Conservation (phyloP, 2,329 filamentous ascomycete genomes). For the Blastomyces parvus region DNA sequence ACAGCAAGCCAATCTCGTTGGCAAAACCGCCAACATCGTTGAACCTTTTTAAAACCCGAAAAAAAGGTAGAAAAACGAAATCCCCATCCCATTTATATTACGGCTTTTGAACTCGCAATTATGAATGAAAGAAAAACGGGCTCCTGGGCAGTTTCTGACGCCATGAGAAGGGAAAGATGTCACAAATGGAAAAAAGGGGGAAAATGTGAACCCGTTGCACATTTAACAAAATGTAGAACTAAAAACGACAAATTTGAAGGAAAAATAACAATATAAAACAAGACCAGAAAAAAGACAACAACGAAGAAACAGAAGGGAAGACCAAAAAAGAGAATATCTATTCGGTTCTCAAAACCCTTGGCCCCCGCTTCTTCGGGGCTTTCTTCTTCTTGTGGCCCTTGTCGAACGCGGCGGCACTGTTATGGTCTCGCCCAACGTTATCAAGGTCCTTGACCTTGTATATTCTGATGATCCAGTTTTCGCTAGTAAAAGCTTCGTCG, state of each 20-base stretch:
- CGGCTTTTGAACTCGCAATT: background rate
- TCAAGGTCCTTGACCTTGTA: constrained; percentile 99
- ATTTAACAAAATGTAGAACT: background rate
- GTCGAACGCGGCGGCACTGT: constrained; percentile 47
- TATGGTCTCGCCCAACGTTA: constrained; percentile 86
- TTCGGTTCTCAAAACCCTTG: constrained; percentile 34
- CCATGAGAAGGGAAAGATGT: background rate
- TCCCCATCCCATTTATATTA: background rate
- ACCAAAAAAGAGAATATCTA: constrained; percentile 4
- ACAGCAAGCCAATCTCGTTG: background rate
- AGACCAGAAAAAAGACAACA: background rate
- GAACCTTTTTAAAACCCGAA: background rate
- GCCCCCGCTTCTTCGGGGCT: constrained; percentile 33
- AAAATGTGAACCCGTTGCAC: background rate
- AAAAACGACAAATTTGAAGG: background rate
- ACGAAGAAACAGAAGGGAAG: background rate
- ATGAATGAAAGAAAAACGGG: background rate
- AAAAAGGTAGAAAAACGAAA: background rate
- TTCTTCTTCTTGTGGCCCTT: constrained; percentile 46
- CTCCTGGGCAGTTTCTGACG: too few relatives aligned
- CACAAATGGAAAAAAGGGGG: too few relatives aligned
- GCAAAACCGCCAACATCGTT: background rate
- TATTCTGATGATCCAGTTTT: constrained; percentile 99
- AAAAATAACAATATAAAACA: background rate
- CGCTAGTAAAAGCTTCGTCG: constrained; percentile 95